Evolutionary conservation across 495 filamentous ascomycete genomes (phyloP).

Genomic region (Aspergillus saccharolyticus): DNA sequence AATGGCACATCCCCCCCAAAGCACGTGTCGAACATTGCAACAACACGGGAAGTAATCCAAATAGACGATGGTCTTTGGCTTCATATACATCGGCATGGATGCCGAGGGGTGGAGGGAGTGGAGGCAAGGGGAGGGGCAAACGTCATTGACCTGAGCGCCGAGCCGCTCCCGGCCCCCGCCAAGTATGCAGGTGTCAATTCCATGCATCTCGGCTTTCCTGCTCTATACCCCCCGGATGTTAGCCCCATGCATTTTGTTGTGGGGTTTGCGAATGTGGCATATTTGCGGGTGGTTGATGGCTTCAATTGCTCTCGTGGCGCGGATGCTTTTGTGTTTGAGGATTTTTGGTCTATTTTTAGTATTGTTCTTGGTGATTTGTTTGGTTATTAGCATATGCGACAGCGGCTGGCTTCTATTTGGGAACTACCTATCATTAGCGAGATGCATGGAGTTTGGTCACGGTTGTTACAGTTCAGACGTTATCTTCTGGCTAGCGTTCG

Average conservation of each 20-base stretch:
- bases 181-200: constrained; percentile 17
- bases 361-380: background rate
- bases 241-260: too few species aligned
- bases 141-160: constrained; percentile 18
- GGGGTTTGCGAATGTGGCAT: too few species aligned
- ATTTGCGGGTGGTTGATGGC: too few species aligned
- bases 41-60: background rate
- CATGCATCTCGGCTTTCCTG: background rate
- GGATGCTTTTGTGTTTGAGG: too few species aligned
- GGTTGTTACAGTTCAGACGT: too few species aligned
- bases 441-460: background rate
- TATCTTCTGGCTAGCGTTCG: too few species aligned
- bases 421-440: background rate
- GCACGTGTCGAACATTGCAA: background rate
- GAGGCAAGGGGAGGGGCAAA: too few species aligned
- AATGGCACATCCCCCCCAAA: background rate
- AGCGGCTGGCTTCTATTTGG: background rate
- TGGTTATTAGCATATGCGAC: background rate
- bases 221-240: too few species aligned
- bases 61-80: too few species aligned
- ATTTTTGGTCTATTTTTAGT: background rate
- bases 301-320: too few species aligned
- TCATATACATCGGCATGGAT: background rate
- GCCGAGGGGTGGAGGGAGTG: too few species aligned
- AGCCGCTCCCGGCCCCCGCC: constrained; percentile 5